Base-by-base conservation (phyloP, 305 asterid species). In the Lippia alba region DNA sequence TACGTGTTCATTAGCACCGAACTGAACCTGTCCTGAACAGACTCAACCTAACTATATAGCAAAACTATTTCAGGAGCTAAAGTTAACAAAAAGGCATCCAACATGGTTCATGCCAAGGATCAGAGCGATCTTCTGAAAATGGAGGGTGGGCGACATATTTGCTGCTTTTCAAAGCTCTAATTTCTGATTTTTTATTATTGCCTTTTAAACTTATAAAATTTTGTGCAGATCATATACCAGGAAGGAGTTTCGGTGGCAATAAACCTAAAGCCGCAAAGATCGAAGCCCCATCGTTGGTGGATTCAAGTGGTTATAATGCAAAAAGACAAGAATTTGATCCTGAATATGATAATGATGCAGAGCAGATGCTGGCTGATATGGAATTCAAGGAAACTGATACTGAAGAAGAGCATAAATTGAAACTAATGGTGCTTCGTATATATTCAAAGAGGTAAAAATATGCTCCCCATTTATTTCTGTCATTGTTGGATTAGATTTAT, bases 381-480 rank as follows among this genome's bases (percentile, higher is more conserved):
- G 96, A 88, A 78, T 89, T 91, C 80, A 91, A 91, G 77, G 94
- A 89, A 54, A 80, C 79, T 45, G 97, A 91, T 75, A 80, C 91
- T 24, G 89, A 87, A 56, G 91, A 80, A 65, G 97, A 91, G 82
- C 87, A 76, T 11, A 82, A 81, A 77, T 73, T 91, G 82, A 91
- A 91, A 80, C 45, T 87, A 70, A 83, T 84, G 61, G 86, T 91
- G 56, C 87, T 91, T 67, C 92, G 79, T 57, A 87, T 85, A 83
- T 89, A 91, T 77, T 78, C 83, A 41, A 87, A 85, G 81, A 82
- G 97, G 96, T 91, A 79, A 61, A 18, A 60, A 34, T 48, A 34
- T 36, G 34, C 44, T 69, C 24, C 62, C 58, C 34, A 18, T 20
- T 64, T 15, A 33, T 44, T 53, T n/a, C 6, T 46, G 56, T 68